Evolutionary conservation across 1,284 basidiomycete species (phyloP).

Genomic region (Singerocomus inundabilis): DNA sequence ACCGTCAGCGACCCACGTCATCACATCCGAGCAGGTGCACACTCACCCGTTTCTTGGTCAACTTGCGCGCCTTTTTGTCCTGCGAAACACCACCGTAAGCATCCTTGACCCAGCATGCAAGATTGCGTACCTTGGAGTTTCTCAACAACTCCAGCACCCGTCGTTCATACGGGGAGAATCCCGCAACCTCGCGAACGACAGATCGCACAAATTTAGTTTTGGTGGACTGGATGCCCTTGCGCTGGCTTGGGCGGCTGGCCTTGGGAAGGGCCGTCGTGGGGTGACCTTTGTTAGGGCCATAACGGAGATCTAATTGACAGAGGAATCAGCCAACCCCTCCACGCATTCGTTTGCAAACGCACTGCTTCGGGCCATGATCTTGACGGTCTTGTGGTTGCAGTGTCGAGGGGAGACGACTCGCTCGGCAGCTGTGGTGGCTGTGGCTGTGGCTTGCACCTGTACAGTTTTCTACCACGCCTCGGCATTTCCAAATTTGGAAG

Average conservation of each 20-base stretch:
- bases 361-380: slow-evolving; percentile 73
- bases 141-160: slow-evolving; percentile 98
- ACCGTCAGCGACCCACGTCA: not conserved
- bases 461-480: slow-evolving; percentile 37
- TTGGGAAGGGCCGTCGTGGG: slow-evolving; percentile 88
- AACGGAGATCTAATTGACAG: slow-evolving; percentile 71
- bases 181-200: slow-evolving; percentile 92
- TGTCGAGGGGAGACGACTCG: slow-evolving; percentile 26
- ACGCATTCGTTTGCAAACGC: slow-evolving; percentile 31
- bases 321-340: slow-evolving; percentile 3
- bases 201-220: slow-evolving; percentile 91
- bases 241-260: slow-evolving; percentile 79
- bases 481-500: slow-evolving; percentile 9
- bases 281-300: slow-evolving; percentile 91
- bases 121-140: slow-evolving; percentile 86
- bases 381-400: slow-evolving; percentile 55
- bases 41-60: slow-evolving; percentile 96
- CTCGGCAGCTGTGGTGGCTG: slow-evolving; percentile 23
- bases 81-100: slow-evolving; percentile 32
- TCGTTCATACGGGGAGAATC: slow-evolving; percentile 98
- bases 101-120: not conserved
- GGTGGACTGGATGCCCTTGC: slow-evolving; percentile 86
- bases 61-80: slow-evolving; percentile 98
- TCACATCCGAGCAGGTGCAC: not conserved
- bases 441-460: slow-evolving; percentile 39